Base-by-base conservation (phyloP, 139 green algal genomes). In the Eudorina sp. region DNA sequence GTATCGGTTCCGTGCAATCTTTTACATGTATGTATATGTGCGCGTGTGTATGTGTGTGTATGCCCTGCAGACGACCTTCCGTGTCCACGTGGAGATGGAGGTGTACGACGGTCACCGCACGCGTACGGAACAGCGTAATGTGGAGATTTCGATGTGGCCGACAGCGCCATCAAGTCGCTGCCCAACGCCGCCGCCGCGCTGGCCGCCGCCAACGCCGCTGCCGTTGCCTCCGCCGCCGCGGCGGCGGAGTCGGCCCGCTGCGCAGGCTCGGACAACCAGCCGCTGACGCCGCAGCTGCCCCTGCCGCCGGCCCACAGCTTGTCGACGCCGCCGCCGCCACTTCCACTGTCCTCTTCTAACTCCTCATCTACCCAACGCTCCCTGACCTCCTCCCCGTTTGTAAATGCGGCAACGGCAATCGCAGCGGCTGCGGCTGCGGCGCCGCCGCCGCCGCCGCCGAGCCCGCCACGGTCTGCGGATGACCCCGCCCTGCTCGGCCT, bases 41-140 rank as follows among this genome's bases (percentile, higher is more conserved):
- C n/a, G n/a, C n/a, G n/a, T n/a, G n/a, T n/a, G n/a, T n/a, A n/a
- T n/a, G n/a, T n/a, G n/a, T n/a, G n/a, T n/a, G n/a, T n/a, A n/a
- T n/a, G 48, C n/a, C 64, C 27, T 73, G 55, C 78, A 85, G 78
- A 86, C 60, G 16, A 77, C 80, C 60, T 86, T 86, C 80, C 60
- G 60, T 29, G 62, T 76, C 11, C 43, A 51, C 41, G 60, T 86
- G 41, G 80, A 66, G 45, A n/a, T 77, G 60, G 80, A 86, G 80
- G 60, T 86, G 60, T 1, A 9, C 40, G n/a, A 36, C 29, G 62
- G 60, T 60, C 34, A 5, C 23, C 53, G 14, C 29, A 7, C 13
- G 3, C 38, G 9, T 0, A 16, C 51, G 8, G 40, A 86, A 41
- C 31, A 34, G 40, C 79, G 60, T 2, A 41, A 66, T 27, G 60